Base-by-base conservation (phyloP, 148 eudicot species). In the Nepenthes gracilis region DNA sequence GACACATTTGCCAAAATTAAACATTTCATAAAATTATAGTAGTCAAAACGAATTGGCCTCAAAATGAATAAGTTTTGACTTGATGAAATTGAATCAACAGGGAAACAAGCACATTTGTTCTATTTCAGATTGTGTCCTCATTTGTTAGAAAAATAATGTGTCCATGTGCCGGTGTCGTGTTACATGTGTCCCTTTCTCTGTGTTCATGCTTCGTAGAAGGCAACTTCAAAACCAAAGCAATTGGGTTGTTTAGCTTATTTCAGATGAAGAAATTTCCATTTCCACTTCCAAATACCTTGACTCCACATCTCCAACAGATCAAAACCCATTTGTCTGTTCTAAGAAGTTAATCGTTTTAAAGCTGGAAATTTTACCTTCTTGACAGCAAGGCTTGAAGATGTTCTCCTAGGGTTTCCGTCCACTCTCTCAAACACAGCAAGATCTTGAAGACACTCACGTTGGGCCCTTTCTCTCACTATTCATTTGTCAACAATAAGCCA, bases 351-450 rank as follows among this genome's bases (percentile, higher is more conserved):
- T 15, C 37, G 32, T 4, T 4, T 10, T 2, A 12, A 50, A 10
- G 15, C 15, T 38, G 9, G 38, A 6, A 2, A 36, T 33, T 38
- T 64, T 68, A 90, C 97, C 89, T 92, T 92, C 72, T 92, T 92
- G 33, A 92, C 86, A 43, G 98, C 96, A 59, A 92, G 94, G 36
- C 62, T 66, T 23, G 96, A 66, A 35, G 98, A 92, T 23, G 98
- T 71, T 67, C 61, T 81, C 55, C 69, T 35, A n/a, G 85, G 81
- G 79, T 81, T 73, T 36, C 91, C 96, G 64, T 85, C 49, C 58
- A 92, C 61, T 78, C 96, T 88, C 77, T 92, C 98, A 73, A 88
- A 85, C 45, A 79, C 70, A 70, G 96, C 95, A 70, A 92, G 76
- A 77, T 92, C 96, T 59, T 85, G 78, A 63, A 92, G 75, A 55